Conservation (phyloP, 352 stramenopile species). For the Pythium brachiatum region DNA sequence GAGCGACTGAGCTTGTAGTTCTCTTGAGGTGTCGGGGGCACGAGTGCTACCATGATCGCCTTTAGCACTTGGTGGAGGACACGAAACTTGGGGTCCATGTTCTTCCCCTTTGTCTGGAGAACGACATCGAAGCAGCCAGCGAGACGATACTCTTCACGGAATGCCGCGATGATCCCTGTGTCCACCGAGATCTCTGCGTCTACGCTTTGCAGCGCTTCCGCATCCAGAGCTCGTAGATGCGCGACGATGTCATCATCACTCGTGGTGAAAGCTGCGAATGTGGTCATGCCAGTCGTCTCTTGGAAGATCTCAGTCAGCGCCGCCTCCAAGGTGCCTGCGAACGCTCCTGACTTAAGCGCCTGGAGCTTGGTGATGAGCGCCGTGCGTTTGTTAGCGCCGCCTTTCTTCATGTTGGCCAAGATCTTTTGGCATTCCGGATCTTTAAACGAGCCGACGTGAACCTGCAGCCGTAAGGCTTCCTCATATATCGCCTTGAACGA, state of each 20-base stretch:
- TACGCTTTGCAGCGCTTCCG: constrained; percentile 28
- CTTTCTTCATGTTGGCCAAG: constrained; percentile 54
- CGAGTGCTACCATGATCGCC: constrained; percentile 36
- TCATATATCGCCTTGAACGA: constrained; percentile 48
- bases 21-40: constrained; percentile 10
- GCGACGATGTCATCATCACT: constrained; percentile 34
- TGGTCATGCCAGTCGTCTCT: constrained; percentile 41
- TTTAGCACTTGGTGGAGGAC: constrained; percentile 60
- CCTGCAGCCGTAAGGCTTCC: constrained; percentile 59
- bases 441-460: constrained; percentile 74
- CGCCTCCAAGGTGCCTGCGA: constrained; percentile 34
- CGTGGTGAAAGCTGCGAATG: constrained; percentile 32
- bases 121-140: constrained; percentile 46
- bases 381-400: constrained; percentile 34
- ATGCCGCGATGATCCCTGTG: constrained; percentile 46
- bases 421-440: constrained; percentile 78
- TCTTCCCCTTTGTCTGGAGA: constrained; percentile 54
- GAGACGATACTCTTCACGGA: constrained; percentile 32
- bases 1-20: constrained; percentile 28
- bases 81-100: constrained; percentile 37
- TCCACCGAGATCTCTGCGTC: constrained; percentile 65
- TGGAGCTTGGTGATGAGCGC: constrained; percentile 63
- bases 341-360: constrained; percentile 53
- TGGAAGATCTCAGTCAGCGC: constrained; percentile 68
- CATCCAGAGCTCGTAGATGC: constrained; percentile 35